Base-by-base conservation (phyloP, 2,329 filamentous ascomycete genomes). In the Cladosporium oxysporum region DNA sequence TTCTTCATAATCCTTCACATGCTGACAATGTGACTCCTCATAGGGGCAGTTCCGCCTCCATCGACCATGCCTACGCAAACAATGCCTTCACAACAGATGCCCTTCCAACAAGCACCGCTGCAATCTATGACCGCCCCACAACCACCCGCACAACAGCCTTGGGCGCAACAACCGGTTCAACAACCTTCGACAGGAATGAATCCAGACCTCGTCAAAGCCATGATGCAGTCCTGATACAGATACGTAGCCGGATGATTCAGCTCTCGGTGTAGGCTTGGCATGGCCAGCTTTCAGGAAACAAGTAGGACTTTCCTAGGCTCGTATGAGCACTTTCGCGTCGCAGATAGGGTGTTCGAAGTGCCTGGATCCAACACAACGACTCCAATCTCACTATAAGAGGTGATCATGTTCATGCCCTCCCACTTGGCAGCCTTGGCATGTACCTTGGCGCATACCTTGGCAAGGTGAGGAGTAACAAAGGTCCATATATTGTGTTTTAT, bases 381-480 rank as follows among this genome's bases (percentile, higher is more conserved):
- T 57, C n/a, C n/a, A 57, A 57, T 11, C 12, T 14, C 37, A 21
- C 18, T n/a, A 26, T 11, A 31, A 29, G 1, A 8, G 5, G 5
- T n/a, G 6, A 16, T 23, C 26, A 44, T 57, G 37, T 63, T 47
- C 21, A 47, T 35, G 50, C 21, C 31, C 50, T 63, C 28, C 26
- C 50, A 63, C 61, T 63, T 63, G 61, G 61, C 61, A 57, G 35
- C 10, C 61, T 63, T 63, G 61, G 61, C 61, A 57, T 31, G 1
- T 8, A 57, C 61, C 61, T 63, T 63, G 61, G 61, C 61, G 35
- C 31, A 44, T 55, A 21, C 21, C 61, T 63, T 63, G 61, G 61
- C 61, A 44, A 16, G n/a, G 37, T 44, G 31, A 23, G 44, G 29
- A 31, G 23, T 26, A 29, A 23, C 47, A 28, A 62, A 33, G 18